phyloP scores from a whole-genome alignment of 345 rosid genomes.

The Eutrema heterophyllum region DNA sequence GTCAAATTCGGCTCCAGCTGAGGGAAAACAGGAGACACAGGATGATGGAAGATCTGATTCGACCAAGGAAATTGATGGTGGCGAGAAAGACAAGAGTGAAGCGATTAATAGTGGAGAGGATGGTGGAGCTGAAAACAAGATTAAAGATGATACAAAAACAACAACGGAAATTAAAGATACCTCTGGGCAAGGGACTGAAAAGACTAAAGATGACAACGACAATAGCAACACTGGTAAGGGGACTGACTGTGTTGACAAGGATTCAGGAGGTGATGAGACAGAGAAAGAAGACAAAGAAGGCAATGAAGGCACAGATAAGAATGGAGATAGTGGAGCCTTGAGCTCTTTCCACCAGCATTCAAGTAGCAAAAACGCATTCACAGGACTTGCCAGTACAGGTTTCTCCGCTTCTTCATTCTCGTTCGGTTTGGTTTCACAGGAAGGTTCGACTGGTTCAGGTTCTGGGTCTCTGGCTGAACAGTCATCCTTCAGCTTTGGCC shows the following conservation, averaged over 20 bases:
- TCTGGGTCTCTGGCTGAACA: slow-evolving; percentile 32
- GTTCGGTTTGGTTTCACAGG: slow-evolving; percentile 52
- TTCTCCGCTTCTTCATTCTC: slow-evolving; percentile 60
- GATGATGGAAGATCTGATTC: not conserved
- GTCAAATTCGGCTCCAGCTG: slow-evolving; percentile 7
- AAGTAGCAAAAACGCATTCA: slow-evolving; percentile 85
- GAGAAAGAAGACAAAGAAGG: slow-evolving; percentile 37
- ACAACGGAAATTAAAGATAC: not conserved
- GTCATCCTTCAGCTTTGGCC: slow-evolving; percentile 37
- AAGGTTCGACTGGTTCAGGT: slow-evolving; percentile 37
- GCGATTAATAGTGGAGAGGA: not conserved
- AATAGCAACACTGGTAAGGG: slow-evolving; percentile 23
- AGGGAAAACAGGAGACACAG: slow-evolving; percentile 2
- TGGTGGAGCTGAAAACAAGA: slow-evolving; percentile 11
- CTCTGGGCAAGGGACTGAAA: slow-evolving; percentile 20
- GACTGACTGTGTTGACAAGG: slow-evolving; percentile 32
- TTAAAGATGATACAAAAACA: not conserved
- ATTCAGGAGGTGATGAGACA: slow-evolving; percentile 30
- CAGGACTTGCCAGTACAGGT: slow-evolving; percentile 87
- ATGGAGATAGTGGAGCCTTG: slow-evolving; percentile 46
- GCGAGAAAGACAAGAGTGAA: slow-evolving; percentile 4
- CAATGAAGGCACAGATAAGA: slow-evolving; percentile 35
- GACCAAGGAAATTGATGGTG: not conserved
- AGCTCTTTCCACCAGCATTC: slow-evolving; percentile 93
- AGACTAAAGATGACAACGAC: slow-evolving; percentile 31